Evolutionary conservation across 306 rosid species (phyloP).

Genomic region (Lathyrus sativus): DNA sequence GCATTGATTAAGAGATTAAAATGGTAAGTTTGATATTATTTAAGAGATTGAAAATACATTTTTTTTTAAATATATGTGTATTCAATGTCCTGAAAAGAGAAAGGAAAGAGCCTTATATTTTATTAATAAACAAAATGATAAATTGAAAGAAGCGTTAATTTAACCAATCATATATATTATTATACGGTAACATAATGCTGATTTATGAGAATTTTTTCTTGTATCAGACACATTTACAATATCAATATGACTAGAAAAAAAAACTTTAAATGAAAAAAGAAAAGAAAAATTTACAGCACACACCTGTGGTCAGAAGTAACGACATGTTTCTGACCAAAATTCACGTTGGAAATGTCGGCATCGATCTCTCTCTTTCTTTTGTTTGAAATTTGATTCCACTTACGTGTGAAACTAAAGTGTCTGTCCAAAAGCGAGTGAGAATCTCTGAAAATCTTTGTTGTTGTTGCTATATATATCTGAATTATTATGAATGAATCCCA

Average conservation of each 20-base stretch:
- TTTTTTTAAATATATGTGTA: no score
- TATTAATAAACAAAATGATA: conserved; percentile 36
- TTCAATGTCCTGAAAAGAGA: no score
- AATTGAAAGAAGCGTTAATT: conserved; percentile 15
- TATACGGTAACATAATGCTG: conserved; percentile 38
- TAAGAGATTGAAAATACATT: no score
- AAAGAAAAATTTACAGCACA: conserved; percentile 49
- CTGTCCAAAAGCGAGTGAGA: conserved; percentile 78
- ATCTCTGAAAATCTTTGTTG: conserved; percentile 79
- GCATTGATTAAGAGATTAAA: no score
- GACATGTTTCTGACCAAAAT: conserved; percentile 46
- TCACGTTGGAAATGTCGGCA: conserved; percentile 47
- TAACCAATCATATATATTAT: conserved; percentile 44
- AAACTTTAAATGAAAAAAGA: background rate
- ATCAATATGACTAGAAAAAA: conserved; percentile 8
- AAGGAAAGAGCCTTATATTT: conserved; percentile 26
- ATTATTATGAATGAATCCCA: conserved; percentile 35
- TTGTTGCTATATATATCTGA: conserved; percentile 61
- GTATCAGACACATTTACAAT: conserved; percentile 67
- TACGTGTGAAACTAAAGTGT: conserved; percentile 55
- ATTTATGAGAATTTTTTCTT: conserved; percentile 9
- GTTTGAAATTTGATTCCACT: conserved; percentile 27
- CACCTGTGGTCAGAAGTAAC: conserved; percentile 53
- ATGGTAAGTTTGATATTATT: no score
- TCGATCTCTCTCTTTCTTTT: conserved; percentile 1